Evolutionary conservation across 371 early-diverging fungal genomes (phyloP).

Genomic region (Apophysomyces variabilis): DNA sequence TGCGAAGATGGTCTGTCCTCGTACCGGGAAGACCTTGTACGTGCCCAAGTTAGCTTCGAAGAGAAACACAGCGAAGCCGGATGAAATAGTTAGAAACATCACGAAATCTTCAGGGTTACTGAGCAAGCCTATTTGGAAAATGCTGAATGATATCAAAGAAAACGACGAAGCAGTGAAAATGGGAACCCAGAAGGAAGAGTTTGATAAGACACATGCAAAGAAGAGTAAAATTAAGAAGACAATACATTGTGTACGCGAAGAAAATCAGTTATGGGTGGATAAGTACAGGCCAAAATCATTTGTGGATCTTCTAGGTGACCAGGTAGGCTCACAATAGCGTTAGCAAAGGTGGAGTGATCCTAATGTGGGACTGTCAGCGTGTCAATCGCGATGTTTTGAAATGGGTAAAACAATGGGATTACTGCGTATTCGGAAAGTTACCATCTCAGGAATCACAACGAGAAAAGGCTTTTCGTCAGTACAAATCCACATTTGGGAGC

Average conservation of each 20-base stretch:
- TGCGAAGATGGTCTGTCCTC: slow-evolving; percentile 30
- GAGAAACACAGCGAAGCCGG: slow-evolving; percentile 15
- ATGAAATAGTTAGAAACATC: slow-evolving; percentile 16
- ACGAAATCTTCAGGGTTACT: slow-evolving; percentile 17
- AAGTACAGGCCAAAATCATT: slow-evolving; percentile 87
- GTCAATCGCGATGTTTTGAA: slow-evolving; percentile 84
- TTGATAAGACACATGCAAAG: slow-evolving; percentile 28
- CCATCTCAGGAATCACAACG: slow-evolving; percentile 35
- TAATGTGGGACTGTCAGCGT: slow-evolving; percentile 39
- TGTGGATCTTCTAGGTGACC: slow-evolving; percentile 93
- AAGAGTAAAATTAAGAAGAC: slow-evolving; percentile 41
- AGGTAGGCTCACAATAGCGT: slow-evolving; percentile 45
- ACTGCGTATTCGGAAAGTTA: slow-evolving; percentile 82
- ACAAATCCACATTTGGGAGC: slow-evolving; percentile 31
- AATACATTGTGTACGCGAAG: slow-evolving; percentile 12
- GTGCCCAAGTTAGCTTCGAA: slow-evolving; percentile 41
- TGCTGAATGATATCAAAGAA: slow-evolving; percentile 28
- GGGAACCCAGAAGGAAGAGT: slow-evolving; percentile 50
- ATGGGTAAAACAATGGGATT: slow-evolving; percentile 98
- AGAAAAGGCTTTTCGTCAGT: slow-evolving; percentile 36
- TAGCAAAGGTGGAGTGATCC: not conserved
- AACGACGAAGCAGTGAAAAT: slow-evolving; percentile 19
- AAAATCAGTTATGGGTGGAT: slow-evolving; percentile 81
- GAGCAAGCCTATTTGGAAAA: slow-evolving; percentile 36
- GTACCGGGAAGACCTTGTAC: slow-evolving; percentile 52